Evolutionary conservation across 257 asterid genomes (phyloP), one percentile per base, ranked within the genome.

Genomic region (Sherardia arvensis): DNA sequence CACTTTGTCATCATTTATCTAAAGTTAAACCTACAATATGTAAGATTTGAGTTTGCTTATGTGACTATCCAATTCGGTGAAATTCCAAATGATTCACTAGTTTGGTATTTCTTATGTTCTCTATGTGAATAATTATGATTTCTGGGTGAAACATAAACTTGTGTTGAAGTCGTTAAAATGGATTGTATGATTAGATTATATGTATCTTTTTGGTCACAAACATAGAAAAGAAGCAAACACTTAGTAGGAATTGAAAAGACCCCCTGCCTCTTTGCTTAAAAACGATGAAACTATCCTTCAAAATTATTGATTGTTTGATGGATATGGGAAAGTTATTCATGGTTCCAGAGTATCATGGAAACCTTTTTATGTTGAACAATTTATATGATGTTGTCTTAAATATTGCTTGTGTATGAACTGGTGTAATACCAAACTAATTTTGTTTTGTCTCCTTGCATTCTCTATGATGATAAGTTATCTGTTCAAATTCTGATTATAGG

Each of bases 401-500:
- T 26, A 38, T 7, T 20, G 5, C 27, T 7, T 43, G 17, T 5
- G 18, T 8, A 28, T 23, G 17, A 40, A 4, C 15, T 14, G 15
- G 14, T 59, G 66, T n/a, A 9, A 60, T 29, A 47, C 21, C n/a
- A 22, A 25, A 15, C 18, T 14, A 4, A 51, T 53, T 27, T 58
- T 59, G 33, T 66, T 14, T 49, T 49, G 4, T 51, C 38, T 69
- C 28, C 59, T 6, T 33, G 28, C 25, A 53, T 14, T 68, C 34
- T 21, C 66, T 67, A n/a, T 9, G 30, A 56, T 62, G 51, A 67
- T 20, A 55, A 58, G 57, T 71, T 15, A 55, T 56, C 71, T 53
- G 58, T 49, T 63, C 66, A 65, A 69, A 17, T 65, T 76, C 17
- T 76, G 38, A 56, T 69, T 76, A 59, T 74, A 93, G 99, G 95